Percentiles rank a stretch among this genome's conserved stretches.
Evolutionary conservation across 148 eudicot genomes (phyloP).

Genomic region (Fallopia convolvulus): DNA sequence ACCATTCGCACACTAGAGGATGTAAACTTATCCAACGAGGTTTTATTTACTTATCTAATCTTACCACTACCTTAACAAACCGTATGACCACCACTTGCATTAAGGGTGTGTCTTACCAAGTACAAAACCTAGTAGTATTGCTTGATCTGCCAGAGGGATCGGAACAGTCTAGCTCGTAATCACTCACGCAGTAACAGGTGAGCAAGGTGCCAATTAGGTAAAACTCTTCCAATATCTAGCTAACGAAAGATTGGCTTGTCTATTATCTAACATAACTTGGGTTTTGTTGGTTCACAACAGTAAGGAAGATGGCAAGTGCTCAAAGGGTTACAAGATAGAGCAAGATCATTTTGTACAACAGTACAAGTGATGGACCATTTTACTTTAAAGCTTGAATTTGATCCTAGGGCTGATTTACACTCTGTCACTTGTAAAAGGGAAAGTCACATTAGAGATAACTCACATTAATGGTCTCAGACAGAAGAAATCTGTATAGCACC

Average conservation of each 20-base stretch:
- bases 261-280: background rate
- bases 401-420: constrained; percentile 5
- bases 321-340: background rate
- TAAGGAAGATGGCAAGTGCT: background rate
- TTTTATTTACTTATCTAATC: background rate
- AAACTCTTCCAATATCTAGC: background rate
- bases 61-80: background rate
- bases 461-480: background rate
- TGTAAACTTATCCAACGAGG: too few relatives aligned
- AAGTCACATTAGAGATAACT: background rate
- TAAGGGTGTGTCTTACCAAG: background rate
- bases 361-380: background rate
- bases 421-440: background rate
- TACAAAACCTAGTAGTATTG: background rate
- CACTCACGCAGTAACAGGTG: background rate
- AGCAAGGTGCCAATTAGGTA: background rate
- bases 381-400: background rate
- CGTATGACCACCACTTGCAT: background rate
- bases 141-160: background rate
- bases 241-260: background rate
- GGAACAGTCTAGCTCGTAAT: background rate
- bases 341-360: background rate
- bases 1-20: too few relatives aligned
- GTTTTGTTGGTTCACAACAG: background rate
- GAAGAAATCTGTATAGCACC: background rate